A percentile compares a stretch with the other conserved stretches of the same genome.
These are phyloP conservation scores for Ceratonia siliqua DNA, from an alignment of 306 rosid genomes.

Conservation along the genomic window DNA sequence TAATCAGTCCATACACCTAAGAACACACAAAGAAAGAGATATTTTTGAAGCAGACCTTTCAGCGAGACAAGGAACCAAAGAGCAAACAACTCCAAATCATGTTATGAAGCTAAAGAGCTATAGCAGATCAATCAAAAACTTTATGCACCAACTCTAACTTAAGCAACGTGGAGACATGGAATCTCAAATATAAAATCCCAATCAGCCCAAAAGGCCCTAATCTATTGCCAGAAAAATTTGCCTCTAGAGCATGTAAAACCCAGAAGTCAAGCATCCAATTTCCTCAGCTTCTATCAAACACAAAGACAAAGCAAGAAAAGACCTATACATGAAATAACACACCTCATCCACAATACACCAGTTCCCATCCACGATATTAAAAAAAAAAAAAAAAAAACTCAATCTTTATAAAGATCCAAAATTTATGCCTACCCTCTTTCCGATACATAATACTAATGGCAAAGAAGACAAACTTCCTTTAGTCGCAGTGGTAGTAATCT, in stretches of 20 bases:
- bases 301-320: constrained; percentile 3
- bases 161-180: constrained; percentile 3
- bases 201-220: background rate
- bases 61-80: constrained; percentile 1
- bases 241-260: constrained; percentile 21
- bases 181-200: background rate
- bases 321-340: background rate
- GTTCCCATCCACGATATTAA: background rate
- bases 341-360: constrained; percentile 3
- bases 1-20: constrained; percentile 4
- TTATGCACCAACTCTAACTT: background rate
- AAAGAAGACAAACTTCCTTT: background rate
- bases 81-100: background rate
- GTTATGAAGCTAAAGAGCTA: background rate
- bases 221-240: background rate
- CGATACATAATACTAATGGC: background rate
- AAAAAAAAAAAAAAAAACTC: background rate
- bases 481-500: constrained; percentile 22
- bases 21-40: background rate
- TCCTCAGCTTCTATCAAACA: background rate
- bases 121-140: constrained; percentile 1
- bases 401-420: background rate
- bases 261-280: constrained; percentile 12
- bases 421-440: constrained; percentile 4
- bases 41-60: background rate